These are phyloP conservation scores for Fusarium miscanthi DNA, from an alignment of 2,329 filamentous ascomycete species.

Conservation along the genomic window DNA sequence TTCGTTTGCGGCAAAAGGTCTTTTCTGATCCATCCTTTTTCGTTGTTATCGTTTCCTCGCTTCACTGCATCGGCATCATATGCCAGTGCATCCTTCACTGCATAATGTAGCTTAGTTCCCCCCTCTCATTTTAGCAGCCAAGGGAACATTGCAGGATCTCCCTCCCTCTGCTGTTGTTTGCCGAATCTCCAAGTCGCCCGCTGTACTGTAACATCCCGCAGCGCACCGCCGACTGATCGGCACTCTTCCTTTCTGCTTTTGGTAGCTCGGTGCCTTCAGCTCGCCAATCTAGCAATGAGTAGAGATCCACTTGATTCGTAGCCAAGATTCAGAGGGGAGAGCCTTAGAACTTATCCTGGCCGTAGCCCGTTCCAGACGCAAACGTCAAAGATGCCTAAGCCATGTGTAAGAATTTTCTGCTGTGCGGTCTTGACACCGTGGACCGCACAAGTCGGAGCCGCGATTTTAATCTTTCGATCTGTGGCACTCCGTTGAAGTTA, in stretches of 20 bases:
- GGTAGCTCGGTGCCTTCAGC: conserved; percentile 11
- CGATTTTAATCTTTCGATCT: not conserved
- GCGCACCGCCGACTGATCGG: conserved; percentile 13
- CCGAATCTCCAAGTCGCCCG: conserved; percentile 1
- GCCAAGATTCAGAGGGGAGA: not conserved
- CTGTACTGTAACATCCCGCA: not conserved
- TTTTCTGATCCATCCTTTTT: conserved; percentile 16
- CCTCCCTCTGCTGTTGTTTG: not conserved
- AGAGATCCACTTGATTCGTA: conserved; percentile 1
- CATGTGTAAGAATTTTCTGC: not conserved
- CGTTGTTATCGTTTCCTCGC: not conserved
- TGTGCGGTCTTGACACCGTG: not conserved
- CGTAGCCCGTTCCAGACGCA: conserved; percentile 5
- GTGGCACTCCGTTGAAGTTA: not conserved
- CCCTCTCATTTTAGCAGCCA: not conserved
- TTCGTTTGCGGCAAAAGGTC: not conserved
- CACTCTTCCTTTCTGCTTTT: conserved; percentile 2
- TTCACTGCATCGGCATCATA: not conserved
- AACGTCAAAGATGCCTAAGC: not conserved
- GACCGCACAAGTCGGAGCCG: conserved; percentile 5
- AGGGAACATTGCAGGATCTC: conserved; percentile 28
- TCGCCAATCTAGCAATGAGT: conserved; percentile 29
- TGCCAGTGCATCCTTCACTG: not conserved
- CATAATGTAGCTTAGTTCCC: not conserved
- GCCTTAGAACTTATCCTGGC: not conserved